Evolutionary conservation across 2,329 filamentous ascomycete species (phyloP), one percentile per base, ranked within the genome.

Genomic region (Talaromyces verruculosus): DNA sequence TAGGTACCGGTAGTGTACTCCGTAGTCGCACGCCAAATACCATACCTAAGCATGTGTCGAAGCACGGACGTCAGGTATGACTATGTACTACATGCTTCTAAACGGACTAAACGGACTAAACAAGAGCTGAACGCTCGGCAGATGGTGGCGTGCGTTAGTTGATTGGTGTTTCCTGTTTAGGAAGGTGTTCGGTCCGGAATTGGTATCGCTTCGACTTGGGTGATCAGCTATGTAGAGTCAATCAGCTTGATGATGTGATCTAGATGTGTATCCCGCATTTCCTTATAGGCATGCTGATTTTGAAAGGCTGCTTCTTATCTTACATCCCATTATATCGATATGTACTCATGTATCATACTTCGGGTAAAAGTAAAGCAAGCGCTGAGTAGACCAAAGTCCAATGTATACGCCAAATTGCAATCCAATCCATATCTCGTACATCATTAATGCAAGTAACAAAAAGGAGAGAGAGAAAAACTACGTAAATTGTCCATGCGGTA

Each of bases 401-500:
- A 57, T 37, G 10, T 2, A 57, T 39, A 11, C 53, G 53, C 53
- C 33, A 57, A 57, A 39, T 37, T 37, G 53, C 53, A 60, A 45
- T 43, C n/a, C 19, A 25, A 33, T 43, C n/a, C 13, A 28, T n/a
- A 28, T 60, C 57, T 43, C 33, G 30, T 28, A 28, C 33, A 39
- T 33, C 19, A 17, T 8, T 51, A 61, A 49, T 61, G 13, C 43
- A 49, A 17, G 5, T 3, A n/a, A 7, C 19, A 13, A 55, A 30
- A 35, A 41, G 37, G 7, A 45, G 11, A 3, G 17, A 37, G 13
- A 28, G 17, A 19, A 41, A 5, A 28, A 55, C 28, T 57, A 63
- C 28, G 61, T 55, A 45, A 55, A 63, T n/a, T 57, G 35, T 6
- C 61, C 61, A 53, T 55, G 61, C 28, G 43, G 61, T 30, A 63